Evolutionary conservation across 805 yeast genomes (phyloP).

Genomic region (Metschnikowia picachoensis): DNA sequence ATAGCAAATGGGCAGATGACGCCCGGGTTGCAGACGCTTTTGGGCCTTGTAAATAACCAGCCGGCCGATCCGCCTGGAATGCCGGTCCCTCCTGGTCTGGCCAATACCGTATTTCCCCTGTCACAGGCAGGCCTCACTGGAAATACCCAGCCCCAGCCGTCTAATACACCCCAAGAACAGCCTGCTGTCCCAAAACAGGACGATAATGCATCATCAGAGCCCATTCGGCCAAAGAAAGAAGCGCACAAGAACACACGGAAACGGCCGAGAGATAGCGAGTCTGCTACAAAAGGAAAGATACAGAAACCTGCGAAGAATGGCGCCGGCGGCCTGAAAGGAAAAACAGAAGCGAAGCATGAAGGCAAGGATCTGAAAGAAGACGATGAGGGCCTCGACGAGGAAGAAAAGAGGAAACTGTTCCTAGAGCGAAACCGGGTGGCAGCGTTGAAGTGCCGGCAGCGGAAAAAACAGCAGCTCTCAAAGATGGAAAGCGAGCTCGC

Average conservation of each 20-base stretch:
- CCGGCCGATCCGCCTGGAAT: conserved; percentile 1
- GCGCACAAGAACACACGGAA: conserved; percentile 2
- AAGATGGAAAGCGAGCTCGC: conserved; percentile 78
- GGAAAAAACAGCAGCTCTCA: conserved; percentile 84
- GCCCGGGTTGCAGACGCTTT: conserved; percentile 43
- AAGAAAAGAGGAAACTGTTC: conserved; percentile 61
- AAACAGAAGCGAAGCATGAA: conserved; percentile 10
- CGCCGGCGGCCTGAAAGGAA: conserved; percentile 4
- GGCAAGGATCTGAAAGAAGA: conserved; percentile 3
- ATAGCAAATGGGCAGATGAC: conserved; percentile 44
- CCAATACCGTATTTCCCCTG: background rate
- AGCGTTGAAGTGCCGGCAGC: conserved; percentile 90
- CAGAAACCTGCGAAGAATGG: conserved; percentile 11
- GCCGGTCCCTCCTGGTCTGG: background rate
- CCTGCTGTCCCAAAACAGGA: background rate
- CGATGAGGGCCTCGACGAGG: conserved; percentile 20
- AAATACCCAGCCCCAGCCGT: conserved; percentile 6
- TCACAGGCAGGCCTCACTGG: background rate
- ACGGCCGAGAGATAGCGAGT: conserved; percentile 2
- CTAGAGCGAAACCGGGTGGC: conserved; percentile 92
- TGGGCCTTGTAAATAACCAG: conserved; percentile 25
- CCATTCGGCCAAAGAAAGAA: background rate
- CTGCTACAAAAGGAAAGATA: conserved; percentile 5
- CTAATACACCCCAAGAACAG: background rate
- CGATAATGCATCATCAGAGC: background rate